Evolutionary conservation across 257 asterid species (phyloP).

Genomic region (Solanum microdontum): DNA sequence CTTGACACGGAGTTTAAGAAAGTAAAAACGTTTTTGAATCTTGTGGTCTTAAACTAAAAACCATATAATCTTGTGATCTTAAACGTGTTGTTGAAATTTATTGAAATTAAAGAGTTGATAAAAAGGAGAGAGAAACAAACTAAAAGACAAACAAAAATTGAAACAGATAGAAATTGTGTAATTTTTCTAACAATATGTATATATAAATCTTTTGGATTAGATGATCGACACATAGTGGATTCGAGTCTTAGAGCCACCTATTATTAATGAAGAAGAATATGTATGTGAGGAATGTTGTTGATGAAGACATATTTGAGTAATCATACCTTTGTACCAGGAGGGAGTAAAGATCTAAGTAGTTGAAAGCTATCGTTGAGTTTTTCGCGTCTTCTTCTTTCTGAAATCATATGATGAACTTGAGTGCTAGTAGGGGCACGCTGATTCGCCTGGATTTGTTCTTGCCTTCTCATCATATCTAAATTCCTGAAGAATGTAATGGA

Average conservation of each 20-base stretch:
- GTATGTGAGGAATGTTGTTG: not conserved
- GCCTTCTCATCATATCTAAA: not conserved
- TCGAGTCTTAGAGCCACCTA: not conserved
- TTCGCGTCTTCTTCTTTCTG: conserved; percentile 3
- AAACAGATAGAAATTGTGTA: not conserved
- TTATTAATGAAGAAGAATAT: not conserved
- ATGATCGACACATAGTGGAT: not conserved
- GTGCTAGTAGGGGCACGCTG: not conserved
- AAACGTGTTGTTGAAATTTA: not conserved
- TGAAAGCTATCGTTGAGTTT: conserved; percentile 2
- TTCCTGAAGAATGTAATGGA: conserved; percentile 39
- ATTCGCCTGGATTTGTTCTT: not conserved
- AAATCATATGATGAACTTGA: conserved; percentile 5
- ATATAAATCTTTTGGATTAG: not conserved
- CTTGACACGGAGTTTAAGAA: not conserved
- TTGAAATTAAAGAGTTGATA: not conserved
- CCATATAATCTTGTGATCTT: not conserved
- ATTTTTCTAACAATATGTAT: not conserved
- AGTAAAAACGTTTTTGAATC: not conserved
- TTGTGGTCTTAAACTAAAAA: no score
- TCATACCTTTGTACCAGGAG: conserved; percentile 5
- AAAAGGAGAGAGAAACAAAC: not conserved
- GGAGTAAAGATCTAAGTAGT: not conserved
- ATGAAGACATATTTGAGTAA: not conserved
- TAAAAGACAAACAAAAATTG: not conserved